Evolutionary conservation across 192 early-diverging fungal species (phyloP), one percentile per base, ranked within the genome.

Genomic region (Coemansia sp.): DNA sequence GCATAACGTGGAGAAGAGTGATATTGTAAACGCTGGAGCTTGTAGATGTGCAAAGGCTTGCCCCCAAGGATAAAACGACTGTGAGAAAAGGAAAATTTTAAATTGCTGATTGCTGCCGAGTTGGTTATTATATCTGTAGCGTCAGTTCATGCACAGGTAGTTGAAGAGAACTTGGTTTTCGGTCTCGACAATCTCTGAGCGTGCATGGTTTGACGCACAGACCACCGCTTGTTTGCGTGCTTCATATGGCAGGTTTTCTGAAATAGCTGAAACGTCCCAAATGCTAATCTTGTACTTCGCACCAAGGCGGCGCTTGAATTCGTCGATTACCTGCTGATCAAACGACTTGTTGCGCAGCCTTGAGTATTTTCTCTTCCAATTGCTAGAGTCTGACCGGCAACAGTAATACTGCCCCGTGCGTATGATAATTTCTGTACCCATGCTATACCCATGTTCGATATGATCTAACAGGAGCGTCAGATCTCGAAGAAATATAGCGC

Each of bases 341-440:
- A 61, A 61, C 4, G 21, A 63, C 51, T 26, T 67, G 30, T 12
- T 45, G 45, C 35, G 80, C 52, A 58, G 55, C 60, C 39, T 52
- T 2, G 67, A 58, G 60, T 68, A 63, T 21, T 57, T 30, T 26
- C 84, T 70, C 13, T 40, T 8, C 28, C 64, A 64, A 9, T 26
- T 37, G 2, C 37, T 6, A 59, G 46, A 1, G 58, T 85, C 84
- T 0, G 70, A 43, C 21, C 69, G 73, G 46, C 83, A 81, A 61
- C 83, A 82, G 58, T 57, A 80, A 43, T 82, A 74, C 61, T 85
- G 84, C 3, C 80, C 70, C 2, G 76, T 67, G 33, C 84, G 76
- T n/a, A 80, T 74, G 10, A 82, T 59, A 29, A 79, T 70, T 31
- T 42, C 53, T 0, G 70, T 75, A 1, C 29, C 21, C 21, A 58